Conservation (phyloP, 768 basidiomycete genomes). For the Chalciporus sphaerocephalus region DNA sequence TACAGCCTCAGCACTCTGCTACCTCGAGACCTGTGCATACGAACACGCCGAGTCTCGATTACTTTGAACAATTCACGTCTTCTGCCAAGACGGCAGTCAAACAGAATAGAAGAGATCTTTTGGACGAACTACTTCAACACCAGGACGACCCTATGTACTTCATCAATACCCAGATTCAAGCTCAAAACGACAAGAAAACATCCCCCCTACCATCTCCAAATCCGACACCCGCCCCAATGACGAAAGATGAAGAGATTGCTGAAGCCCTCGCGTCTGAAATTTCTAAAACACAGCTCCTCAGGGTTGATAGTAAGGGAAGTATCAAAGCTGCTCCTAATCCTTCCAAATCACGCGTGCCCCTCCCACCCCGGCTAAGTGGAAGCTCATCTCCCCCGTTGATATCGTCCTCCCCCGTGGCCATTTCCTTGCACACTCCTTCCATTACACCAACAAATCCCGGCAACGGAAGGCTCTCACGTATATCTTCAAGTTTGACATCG, state of each 20-base stretch:
- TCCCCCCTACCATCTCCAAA: constrained; percentile 26
- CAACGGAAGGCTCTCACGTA: constrained; percentile 40
- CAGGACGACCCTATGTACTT: constrained; percentile 72
- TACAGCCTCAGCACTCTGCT: neutral
- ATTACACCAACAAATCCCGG: constrained; percentile 5
- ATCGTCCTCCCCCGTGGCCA: constrained; percentile 12
- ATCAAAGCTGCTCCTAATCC: constrained; percentile 11
- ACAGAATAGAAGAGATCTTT: constrained; percentile 46
- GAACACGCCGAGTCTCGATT: constrained; percentile 36
- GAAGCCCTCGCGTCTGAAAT: constrained; percentile 36
- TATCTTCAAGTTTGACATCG: constrained; percentile 51
- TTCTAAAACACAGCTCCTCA: constrained; percentile 8
- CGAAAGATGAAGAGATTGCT: constrained; percentile 35
- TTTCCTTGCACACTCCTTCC: neutral
- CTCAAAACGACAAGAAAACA: constrained; percentile 3
- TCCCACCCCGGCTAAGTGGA: constrained; percentile 22
- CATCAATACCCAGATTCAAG: constrained; percentile 25
- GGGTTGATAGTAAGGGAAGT: constrained; percentile 4
- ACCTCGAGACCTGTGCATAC: neutral
- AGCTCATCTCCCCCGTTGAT: constrained; percentile 23
- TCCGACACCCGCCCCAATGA: constrained; percentile 29
- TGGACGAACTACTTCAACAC: constrained; percentile 61
- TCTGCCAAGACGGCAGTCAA: constrained; percentile 53
- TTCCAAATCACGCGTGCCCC: constrained; percentile 12
- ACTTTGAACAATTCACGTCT: constrained; percentile 59